phyloP scores from a whole-genome alignment of 371 early-diverging fungal genomes.

The Saksenaea oblongispora region DNA sequence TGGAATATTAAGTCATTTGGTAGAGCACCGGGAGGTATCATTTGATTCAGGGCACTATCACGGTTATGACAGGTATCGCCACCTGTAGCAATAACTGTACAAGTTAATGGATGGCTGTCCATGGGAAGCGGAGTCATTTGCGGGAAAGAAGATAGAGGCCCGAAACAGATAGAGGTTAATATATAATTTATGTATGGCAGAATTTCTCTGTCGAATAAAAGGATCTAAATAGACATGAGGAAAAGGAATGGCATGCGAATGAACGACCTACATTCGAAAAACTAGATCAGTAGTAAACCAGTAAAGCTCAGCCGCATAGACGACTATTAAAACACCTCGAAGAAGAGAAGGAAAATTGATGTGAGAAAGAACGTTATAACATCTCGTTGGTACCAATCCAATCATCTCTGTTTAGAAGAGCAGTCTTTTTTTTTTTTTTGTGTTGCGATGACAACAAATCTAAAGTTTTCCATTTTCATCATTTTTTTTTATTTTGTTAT shows the following conservation, averaged over 20 bases:
- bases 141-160: not conserved
- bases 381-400: slow-evolving; percentile 2
- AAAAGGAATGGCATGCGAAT: not conserved
- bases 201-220: not conserved
- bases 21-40: not conserved
- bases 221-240: not conserved
- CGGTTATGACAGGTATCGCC: not conserved
- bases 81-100: not conserved
- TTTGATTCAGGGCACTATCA: slow-evolving; percentile 3
- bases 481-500: slow-evolving; percentile 1
- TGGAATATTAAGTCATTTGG: not conserved
- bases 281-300: not conserved
- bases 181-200: not conserved
- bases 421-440: slow-evolving; percentile 16
- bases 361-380: slow-evolving; percentile 1
- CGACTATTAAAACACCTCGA: not conserved
- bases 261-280: not conserved
- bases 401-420: slow-evolving; percentile 11
- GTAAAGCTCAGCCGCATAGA: slow-evolving; percentile 1
- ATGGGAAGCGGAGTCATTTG: slow-evolving; percentile 3
- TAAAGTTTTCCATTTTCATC: not conserved
- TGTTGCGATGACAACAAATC: slow-evolving; percentile 5
- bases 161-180: not conserved
- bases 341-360: not conserved
- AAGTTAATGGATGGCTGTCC: not conserved